phyloP scores from a whole-genome alignment of 257 asterid species.

The Echites panduratus region DNA sequence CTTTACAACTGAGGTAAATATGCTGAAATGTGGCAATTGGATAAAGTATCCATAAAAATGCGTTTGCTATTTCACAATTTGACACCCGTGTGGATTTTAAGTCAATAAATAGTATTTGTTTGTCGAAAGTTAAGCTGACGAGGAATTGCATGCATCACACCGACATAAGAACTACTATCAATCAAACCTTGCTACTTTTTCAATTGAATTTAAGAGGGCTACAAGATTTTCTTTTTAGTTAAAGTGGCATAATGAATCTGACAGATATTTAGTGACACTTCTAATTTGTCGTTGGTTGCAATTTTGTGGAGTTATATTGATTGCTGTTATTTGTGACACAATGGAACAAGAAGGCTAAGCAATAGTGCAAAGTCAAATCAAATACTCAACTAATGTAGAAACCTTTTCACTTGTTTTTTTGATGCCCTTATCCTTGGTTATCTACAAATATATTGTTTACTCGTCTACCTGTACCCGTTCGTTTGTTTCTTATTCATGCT shows the following conservation, averaged over 20 bases:
- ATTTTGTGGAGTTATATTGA: not conserved
- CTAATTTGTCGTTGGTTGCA: not conserved
- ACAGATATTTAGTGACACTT: not conserved
- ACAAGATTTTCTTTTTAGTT: not conserved
- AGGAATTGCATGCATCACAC: no score
- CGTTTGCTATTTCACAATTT: not conserved
- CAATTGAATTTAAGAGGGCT: not conserved
- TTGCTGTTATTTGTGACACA: not conserved
- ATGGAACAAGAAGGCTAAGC: not conserved
- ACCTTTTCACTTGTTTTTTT: not conserved
- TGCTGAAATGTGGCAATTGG: not conserved
- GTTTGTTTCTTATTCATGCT: not conserved
- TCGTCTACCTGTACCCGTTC: no score
- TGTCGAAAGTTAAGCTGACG: not conserved
- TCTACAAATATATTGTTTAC: not conserved
- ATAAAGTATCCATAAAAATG: not conserved
- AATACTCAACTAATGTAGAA: not conserved
- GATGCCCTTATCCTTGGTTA: not conserved
- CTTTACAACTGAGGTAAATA: conserved; percentile 81
- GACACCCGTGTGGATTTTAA: not conserved
- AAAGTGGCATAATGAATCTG: not conserved
- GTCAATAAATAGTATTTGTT: not conserved
- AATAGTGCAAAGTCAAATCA: not conserved
- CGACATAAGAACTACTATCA: not conserved
- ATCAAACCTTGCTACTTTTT: not conserved